Evolutionary conservation across 768 basidiomycete genomes (phyloP).

Genomic region (Russula earlei): DNA sequence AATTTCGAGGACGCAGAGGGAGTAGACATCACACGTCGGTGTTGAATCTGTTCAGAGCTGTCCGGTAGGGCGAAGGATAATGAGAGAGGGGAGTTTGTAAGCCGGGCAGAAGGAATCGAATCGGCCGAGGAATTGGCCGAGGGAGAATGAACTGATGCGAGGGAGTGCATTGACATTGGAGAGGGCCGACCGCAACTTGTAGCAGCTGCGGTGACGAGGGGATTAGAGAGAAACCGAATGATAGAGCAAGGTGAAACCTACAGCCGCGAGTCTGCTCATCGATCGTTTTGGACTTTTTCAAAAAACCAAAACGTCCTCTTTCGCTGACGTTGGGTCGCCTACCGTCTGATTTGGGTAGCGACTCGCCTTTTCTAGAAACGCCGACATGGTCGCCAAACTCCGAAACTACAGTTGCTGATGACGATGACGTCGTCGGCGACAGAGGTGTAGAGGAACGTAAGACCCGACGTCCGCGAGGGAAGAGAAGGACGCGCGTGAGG

Average conservation of each 20-base stretch:
- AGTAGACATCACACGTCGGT: conserved; percentile 4
- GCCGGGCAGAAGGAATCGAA: not conserved
- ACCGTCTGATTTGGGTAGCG: not conserved
- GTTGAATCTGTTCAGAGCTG: not conserved
- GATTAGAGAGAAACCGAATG: not conserved
- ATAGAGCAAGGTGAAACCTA: not conserved
- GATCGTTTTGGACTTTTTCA: conserved; percentile 12
- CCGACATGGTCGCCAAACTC: not conserved
- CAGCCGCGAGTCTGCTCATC: not conserved
- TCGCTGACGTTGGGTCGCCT: not conserved
- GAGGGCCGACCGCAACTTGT: not conserved
- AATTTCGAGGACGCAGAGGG: not conserved
- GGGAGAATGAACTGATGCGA: not conserved
- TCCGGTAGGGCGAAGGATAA: not conserved
- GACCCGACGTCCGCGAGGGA: not conserved
- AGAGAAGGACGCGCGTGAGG: not conserved
- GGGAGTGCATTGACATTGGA: not conserved
- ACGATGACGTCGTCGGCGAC: not conserved
- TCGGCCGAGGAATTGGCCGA: not conserved
- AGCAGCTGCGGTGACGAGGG: not conserved
- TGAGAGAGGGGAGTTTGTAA: conserved; percentile 1
- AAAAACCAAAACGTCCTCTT: conserved; percentile 10
- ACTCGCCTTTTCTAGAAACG: not conserved
- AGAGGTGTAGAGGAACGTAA: not conserved
- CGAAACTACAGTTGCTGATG: not conserved